Base-by-base conservation (phyloP, 1,284 basidiomycete genomes). In the Mycosarcoma maydis region DNA sequence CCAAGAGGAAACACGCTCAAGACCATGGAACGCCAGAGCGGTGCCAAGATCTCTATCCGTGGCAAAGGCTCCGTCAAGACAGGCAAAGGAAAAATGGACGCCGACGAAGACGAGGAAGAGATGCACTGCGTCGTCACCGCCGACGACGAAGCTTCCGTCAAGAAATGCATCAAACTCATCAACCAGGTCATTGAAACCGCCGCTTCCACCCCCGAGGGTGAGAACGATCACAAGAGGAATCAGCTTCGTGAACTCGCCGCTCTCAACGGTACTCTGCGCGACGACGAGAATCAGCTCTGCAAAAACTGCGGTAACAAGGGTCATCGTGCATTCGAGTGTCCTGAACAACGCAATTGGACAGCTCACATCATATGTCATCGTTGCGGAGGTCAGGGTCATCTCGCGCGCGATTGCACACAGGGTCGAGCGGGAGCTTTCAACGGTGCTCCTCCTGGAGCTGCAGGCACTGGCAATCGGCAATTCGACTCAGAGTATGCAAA, bases 201-300 rank as follows among this genome's bases (percentile, higher is more conserved):
- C 55, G 96, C 96, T 5, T 98, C 94, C 19, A 97, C 94, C 4
- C 96, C 96, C 1, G 96, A 99, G 85, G 94, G 94, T 33, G 93
- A 98, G 84, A 99, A 99, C 82, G 95, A 98, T 81, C 96, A 99
- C 85, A 99, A 99, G 83, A 90, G 96, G 48, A 98, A 95, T 82
- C 96, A 99, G 84, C 88, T 99, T 44, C 92, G 96, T 74, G 96
- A 99, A 83, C 87, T 99, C 27, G 96, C 96, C 14, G 93, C 94
- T 17, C 85, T 99, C 50, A 99, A 99, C 82, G 96, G 96, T 83
- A 99, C 96, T 23, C 89, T 99, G 57, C 92, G 96, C 75, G 96
- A 99, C 81, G 96, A 98, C 83, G 96, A 99, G 85, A 98, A 98
- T 80, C 96, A 99, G 84, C 89, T 98, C 69, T 98, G 96, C 85